A percentile compares a stretch with the other conserved stretches of the same genome.
phyloP scores from a whole-genome alignment of 352 stramenopile species.

The Pseudoperonospora humuli region DNA sequence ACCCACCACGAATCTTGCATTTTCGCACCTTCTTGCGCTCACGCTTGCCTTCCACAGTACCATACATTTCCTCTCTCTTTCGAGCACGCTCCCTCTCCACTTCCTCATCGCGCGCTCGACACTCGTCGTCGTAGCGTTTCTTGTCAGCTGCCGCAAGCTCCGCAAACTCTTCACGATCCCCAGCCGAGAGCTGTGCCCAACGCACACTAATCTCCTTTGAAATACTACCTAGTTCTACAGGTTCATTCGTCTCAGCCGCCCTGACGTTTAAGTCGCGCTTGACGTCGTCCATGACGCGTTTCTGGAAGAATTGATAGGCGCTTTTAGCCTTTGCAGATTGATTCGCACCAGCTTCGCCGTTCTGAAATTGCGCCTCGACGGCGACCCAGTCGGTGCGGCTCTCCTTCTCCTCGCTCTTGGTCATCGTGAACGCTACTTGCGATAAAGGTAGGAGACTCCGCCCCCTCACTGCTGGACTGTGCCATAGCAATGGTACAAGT shows the following conservation, averaged over 20 bases:
- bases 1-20: too few species aligned
- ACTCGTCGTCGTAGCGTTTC: conserved; percentile 70
- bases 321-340: conserved; percentile 63
- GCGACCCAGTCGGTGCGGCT: conserved; percentile 70
- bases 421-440: conserved; percentile 13
- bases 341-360: conserved; percentile 13
- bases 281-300: conserved; percentile 54
- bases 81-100: conserved; percentile 64
- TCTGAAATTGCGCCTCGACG: conserved; percentile 73
- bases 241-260: conserved; percentile 39
- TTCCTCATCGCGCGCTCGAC: conserved; percentile 54
- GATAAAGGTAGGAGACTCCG: too few species aligned
- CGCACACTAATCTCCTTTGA: conserved; percentile 70
- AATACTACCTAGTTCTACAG: conserved; percentile 54
- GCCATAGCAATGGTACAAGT: too few species aligned
- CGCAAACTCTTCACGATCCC: conserved; percentile 64
- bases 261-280: conserved; percentile 41
- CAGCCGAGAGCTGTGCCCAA: conserved; percentile 57
- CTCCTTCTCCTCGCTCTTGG: conserved; percentile 41
- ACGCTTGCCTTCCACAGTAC: conserved; percentile 66
- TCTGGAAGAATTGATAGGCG: conserved; percentile 77
- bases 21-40: conserved; percentile 59
- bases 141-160: conserved; percentile 52
- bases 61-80: conserved; percentile 69
- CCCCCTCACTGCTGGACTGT: too few species aligned